Conservation (phyloP, 2,329 filamentous ascomycete species). For the Hortaea werneckii region DNA sequence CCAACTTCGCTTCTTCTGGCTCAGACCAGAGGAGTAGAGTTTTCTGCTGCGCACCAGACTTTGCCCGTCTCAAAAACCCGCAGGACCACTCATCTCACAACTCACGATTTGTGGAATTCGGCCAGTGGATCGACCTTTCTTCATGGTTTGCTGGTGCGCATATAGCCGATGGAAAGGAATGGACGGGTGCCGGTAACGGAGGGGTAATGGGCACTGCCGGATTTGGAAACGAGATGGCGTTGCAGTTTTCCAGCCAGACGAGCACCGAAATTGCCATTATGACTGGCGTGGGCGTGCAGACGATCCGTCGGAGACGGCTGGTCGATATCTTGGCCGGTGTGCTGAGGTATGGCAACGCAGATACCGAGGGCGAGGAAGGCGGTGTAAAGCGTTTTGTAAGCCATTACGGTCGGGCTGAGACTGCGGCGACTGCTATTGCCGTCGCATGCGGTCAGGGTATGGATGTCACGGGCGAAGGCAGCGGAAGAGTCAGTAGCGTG, state of each 20-base stretch:
- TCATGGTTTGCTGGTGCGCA: slow-evolving; percentile 21
- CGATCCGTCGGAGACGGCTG: slow-evolving; percentile 70
- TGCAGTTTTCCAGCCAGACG: slow-evolving; percentile 77
- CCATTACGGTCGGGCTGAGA: slow-evolving; percentile 79
- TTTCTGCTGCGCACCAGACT: slow-evolving; percentile 80
- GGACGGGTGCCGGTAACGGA: slow-evolving; percentile 48
- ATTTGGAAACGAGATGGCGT: slow-evolving; percentile 89
- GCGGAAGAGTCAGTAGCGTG: slow-evolving; percentile 54
- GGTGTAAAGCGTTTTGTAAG: slow-evolving; percentile 77
- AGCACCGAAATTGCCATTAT: slow-evolving; percentile 80
- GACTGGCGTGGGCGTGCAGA: slow-evolving; percentile 81
- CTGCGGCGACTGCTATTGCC: slow-evolving; percentile 78
- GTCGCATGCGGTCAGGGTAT: slow-evolving; percentile 91
- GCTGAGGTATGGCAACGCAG: slow-evolving; percentile 52
- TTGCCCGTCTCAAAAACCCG: slow-evolving; percentile 57
- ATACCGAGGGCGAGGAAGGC: slow-evolving; percentile 69
- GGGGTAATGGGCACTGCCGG: slow-evolving; percentile 68
- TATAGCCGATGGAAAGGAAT: background rate
- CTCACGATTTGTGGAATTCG: slow-evolving; percentile 66
- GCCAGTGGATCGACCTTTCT: slow-evolving; percentile 67
- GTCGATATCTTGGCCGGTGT: slow-evolving; percentile 87
- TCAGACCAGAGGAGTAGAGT: slow-evolving; percentile 43
- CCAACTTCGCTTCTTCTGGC: slow-evolving; percentile 45
- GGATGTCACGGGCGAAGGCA: slow-evolving; percentile 58
- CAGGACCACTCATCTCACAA: slow-evolving; percentile 38